phyloP scores from a whole-genome alignment of 2,329 filamentous ascomycete species.

The Escovopsis sp. region DNA sequence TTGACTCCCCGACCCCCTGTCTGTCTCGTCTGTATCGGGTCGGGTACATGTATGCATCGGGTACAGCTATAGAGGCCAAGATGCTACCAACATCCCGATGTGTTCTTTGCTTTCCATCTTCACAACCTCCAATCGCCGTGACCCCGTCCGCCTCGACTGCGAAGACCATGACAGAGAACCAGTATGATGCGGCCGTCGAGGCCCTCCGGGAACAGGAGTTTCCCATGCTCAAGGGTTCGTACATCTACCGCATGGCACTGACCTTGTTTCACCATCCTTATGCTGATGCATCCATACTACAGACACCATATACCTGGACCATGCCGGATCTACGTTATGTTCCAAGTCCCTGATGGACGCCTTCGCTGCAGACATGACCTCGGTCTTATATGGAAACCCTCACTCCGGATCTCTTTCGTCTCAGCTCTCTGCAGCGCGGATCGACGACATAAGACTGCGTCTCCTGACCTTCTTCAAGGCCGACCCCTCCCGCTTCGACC shows the following conservation, averaged over 20 bases:
- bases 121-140: neutral
- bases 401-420: constrained; percentile 78
- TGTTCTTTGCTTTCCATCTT: too few relatives aligned
- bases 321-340: constrained; percentile 83
- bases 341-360: constrained; percentile 66
- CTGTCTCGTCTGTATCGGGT: too few relatives aligned
- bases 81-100: too few relatives aligned
- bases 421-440: constrained; percentile 55
- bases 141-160: neutral
- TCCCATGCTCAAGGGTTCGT: constrained; percentile 51
- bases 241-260: neutral
- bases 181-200: constrained; percentile 47
- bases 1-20: too few relatives aligned
- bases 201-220: constrained; percentile 44
- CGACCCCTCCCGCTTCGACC: constrained; percentile 65
- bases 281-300: neutral
- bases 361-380: constrained; percentile 66
- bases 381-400: constrained; percentile 75
- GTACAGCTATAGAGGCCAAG: too few relatives aligned
- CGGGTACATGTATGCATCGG: too few relatives aligned
- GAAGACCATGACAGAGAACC: neutral
- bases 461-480: constrained; percentile 68
- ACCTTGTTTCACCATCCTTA: neutral
- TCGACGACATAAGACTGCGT: constrained; percentile 61
- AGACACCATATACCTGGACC: constrained; percentile 76